Percentiles rank a stretch among this genome's conserved stretches.
These are phyloP conservation scores for Chaetomium globosum DNA, from an alignment of 2,329 filamentous ascomycete genomes.

Conservation along the genomic window DNA sequence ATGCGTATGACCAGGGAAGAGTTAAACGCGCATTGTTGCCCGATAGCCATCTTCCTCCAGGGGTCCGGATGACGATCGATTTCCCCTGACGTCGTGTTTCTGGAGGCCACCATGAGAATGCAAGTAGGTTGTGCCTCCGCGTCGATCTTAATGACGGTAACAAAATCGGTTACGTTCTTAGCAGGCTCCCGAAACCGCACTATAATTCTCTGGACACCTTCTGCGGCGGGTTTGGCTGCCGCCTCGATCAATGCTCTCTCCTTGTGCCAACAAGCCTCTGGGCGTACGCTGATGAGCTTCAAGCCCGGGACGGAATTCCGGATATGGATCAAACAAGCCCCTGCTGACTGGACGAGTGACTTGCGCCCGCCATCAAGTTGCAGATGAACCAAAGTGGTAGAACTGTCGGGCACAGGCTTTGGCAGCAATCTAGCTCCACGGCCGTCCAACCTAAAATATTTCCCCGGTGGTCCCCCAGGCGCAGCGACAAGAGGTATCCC, in stretches of 20 bases:
- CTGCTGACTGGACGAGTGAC: not conserved
- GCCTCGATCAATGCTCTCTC: slow-evolving; percentile 18
- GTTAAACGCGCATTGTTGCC: not conserved
- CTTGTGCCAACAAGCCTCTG: slow-evolving; percentile 12
- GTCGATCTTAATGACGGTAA: slow-evolving; percentile 6
- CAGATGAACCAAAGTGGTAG: slow-evolving; percentile 5
- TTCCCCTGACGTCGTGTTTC: slow-evolving; percentile 9
- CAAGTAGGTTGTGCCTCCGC: not conserved
- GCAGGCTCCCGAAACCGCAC: slow-evolving; percentile 12
- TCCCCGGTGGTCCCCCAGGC: not conserved
- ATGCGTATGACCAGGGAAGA: not conserved
- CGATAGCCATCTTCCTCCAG: not conserved
- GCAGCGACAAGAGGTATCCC: slow-evolving; percentile 19
- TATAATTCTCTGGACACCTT: not conserved
- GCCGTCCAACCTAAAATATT: slow-evolving; percentile 6
- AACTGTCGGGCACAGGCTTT: not conserved
- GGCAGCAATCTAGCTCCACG: not conserved
- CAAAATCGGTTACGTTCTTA: slow-evolving; percentile 2
- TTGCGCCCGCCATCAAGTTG: slow-evolving; percentile 18
- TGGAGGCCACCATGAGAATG: slow-evolving; percentile 16
- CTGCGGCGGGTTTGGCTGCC: not conserved
- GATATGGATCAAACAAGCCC: slow-evolving; percentile 19
- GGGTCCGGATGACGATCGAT: not conserved
- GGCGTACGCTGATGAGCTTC: slow-evolving; percentile 15
- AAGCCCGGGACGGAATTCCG: slow-evolving; percentile 16